Evolutionary conservation across 2,329 filamentous ascomycete genomes (phyloP).

Genomic region (Aspergillus thermomutatus): DNA sequence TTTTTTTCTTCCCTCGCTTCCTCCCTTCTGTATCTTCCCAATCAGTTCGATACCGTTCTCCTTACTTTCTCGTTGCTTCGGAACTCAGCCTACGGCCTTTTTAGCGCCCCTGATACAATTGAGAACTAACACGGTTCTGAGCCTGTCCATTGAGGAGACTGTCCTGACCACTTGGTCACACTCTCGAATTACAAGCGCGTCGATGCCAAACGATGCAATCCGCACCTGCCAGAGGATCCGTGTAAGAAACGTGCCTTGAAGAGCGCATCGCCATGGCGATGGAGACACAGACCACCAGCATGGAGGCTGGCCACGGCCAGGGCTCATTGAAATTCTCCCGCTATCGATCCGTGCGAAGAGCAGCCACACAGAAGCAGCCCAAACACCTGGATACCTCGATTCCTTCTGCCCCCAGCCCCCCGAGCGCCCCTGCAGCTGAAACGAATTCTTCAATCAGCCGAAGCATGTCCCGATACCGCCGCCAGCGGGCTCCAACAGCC

Average conservation of each 20-base stretch:
- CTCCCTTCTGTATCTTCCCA: neutral
- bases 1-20: neutral
- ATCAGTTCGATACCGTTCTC: neutral
- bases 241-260: neutral
- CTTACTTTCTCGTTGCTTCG: neutral
- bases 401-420: conserved; percentile 14
- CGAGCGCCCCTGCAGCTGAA: conserved; percentile 10
- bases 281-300: conserved; percentile 15
- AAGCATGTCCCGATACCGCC: conserved; percentile 36
- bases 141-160: neutral
- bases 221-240: neutral
- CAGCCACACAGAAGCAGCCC: conserved; percentile 34
- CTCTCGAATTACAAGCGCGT: neutral
- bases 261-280: conserved; percentile 14
- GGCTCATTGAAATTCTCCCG: conserved; percentile 50
- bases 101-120: neutral
- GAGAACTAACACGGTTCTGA: neutral
- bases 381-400: conserved; percentile 17
- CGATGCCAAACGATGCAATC: neutral
- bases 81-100: neutral
- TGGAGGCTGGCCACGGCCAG: conserved; percentile 10
- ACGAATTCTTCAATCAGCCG: conserved; percentile 23
- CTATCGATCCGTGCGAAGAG: conserved; percentile 56
- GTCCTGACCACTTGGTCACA: neutral
- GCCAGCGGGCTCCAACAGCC: conserved; percentile 20